A percentile compares a stretch with the other conserved stretches of the same genome.
These are phyloP conservation scores for Cyanodermella asteris DNA, from an alignment of 2,329 filamentous ascomycete species.

Conservation along the genomic window DNA sequence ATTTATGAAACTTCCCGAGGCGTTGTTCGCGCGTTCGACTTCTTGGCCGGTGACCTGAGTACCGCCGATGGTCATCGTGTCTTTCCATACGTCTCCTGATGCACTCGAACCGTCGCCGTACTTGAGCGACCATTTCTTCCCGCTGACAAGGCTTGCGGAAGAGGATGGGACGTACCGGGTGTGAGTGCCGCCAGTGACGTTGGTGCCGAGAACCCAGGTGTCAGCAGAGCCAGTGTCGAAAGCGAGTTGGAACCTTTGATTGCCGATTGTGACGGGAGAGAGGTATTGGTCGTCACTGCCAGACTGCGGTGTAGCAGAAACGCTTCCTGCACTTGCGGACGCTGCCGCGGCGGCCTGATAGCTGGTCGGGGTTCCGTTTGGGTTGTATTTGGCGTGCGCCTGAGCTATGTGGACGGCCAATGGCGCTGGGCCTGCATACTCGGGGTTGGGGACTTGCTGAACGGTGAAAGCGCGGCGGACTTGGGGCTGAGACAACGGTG, in stretches of 20 bases:
- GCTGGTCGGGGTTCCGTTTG: conserved; percentile 3
- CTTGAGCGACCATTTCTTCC: conserved; percentile 35
- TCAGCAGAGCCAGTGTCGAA: conserved; percentile 51
- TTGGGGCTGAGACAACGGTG: no score
- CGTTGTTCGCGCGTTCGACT: conserved; percentile 39
- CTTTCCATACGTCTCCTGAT: conserved; percentile 41
- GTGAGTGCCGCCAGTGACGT: no score
- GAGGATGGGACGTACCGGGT: no score
- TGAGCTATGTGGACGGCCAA: no score
- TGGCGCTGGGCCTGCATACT: no score
- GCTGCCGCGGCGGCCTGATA: conserved; percentile 15
- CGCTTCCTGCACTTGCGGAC: conserved; percentile 14
- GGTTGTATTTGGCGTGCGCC: conserved; percentile 8
- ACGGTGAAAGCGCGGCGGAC: no score
- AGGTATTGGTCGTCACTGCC: conserved; percentile 37
- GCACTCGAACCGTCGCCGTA: conserved; percentile 47
- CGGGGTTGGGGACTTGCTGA: no score
- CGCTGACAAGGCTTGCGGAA: no score
- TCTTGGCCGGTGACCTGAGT: conserved; percentile 39
- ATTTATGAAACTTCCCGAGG: conserved; percentile 30
- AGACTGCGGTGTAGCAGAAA: conserved; percentile 22
- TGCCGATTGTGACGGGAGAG: conserved; percentile 40
- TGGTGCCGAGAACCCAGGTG: conserved; percentile 36
- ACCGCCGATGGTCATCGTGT: conserved; percentile 39
- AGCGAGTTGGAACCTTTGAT: conserved; percentile 41